Evolutionary conservation across 169 alveolate species (phyloP).

Genomic region (Babesia caballi): DNA sequence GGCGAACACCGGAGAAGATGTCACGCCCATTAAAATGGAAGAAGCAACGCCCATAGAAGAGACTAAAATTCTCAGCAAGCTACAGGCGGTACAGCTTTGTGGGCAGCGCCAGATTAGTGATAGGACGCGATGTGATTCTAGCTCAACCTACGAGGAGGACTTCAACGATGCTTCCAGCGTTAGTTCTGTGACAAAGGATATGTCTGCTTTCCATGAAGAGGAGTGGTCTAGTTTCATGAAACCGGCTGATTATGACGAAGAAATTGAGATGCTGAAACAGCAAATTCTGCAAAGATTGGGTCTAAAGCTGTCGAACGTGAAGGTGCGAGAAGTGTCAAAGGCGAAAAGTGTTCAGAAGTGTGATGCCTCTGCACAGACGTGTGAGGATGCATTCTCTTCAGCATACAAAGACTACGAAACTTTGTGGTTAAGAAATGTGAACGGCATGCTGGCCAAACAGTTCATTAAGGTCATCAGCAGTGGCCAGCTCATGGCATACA

Average conservation of each 20-base stretch:
- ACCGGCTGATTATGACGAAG: slow-evolving; percentile 30
- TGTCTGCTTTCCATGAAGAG: neutral
- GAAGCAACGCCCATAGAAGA: neutral
- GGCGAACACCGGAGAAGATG: slow-evolving; percentile 26
- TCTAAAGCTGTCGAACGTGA: neutral
- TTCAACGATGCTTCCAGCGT: neutral
- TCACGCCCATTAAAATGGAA: slow-evolving; percentile 18
- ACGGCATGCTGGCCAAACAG: slow-evolving; percentile 14
- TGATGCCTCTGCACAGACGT: slow-evolving; percentile 14
- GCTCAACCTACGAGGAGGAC: neutral
- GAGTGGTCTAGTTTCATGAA: slow-evolving; percentile 55
- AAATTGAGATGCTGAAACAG: slow-evolving; percentile 2
- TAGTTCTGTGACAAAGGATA: neutral
- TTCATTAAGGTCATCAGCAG: slow-evolving; percentile 13
- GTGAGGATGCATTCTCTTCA: neutral
- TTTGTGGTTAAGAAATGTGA: slow-evolving; percentile 21
- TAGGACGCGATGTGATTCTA: slow-evolving; percentile 19
- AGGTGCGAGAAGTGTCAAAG: neutral
- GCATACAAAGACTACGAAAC: slow-evolving; percentile 11
- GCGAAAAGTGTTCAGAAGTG: neutral
- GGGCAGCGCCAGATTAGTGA: slow-evolving; percentile 11
- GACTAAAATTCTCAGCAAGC: neutral
- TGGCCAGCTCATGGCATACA: slow-evolving; percentile 30
- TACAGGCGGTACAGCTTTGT: neutral
- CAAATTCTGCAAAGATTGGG: slow-evolving; percentile 37